Evolutionary conservation across 495 filamentous ascomycete species (phyloP).

Genomic region (Penicillium tannophilum): DNA sequence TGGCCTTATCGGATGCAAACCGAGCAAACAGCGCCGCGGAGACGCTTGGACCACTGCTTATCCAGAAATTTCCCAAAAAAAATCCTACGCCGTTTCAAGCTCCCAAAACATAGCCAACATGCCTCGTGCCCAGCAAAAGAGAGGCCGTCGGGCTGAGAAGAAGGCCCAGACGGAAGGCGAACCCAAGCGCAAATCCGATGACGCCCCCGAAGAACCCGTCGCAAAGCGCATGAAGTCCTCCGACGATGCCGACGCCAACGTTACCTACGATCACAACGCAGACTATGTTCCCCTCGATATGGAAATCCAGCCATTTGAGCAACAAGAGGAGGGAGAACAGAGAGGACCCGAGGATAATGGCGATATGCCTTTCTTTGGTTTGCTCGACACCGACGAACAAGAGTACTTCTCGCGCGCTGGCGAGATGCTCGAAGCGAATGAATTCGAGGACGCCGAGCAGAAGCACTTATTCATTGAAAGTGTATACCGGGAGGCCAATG

Average conservation of each 20-base stretch:
- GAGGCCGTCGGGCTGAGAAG: conserved; percentile 65
- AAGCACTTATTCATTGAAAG: conserved; percentile 77
- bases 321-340: conserved; percentile 15
- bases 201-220: conserved; percentile 39
- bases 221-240: conserved; percentile 45
- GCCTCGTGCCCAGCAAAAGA: conserved; percentile 64
- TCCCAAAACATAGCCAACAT: conserved; percentile 31
- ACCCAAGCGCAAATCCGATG: conserved; percentile 45
- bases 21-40: conserved; percentile 28
- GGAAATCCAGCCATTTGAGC: conserved; percentile 17
- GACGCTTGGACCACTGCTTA: conserved; percentile 50
- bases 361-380: conserved; percentile 77
- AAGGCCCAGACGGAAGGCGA: conserved; percentile 44
- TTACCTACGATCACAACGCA: conserved; percentile 21
- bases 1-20: conserved; percentile 32
- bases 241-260: conserved; percentile 20
- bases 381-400: conserved; percentile 86
- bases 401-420: conserved; percentile 92
- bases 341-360: conserved; percentile 8
- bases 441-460: conserved; percentile 78
- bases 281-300: conserved; percentile 45
- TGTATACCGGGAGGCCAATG: conserved; percentile 81
- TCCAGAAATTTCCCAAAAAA: conserved; percentile 46
- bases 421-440: conserved; percentile 83
- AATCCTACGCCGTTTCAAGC: conserved; percentile 20